A percentile compares a stretch with the other conserved stretches of the same genome.
These are phyloP conservation scores for Dalbergia oliveri DNA, from an alignment of 306 rosid genomes.

Conservation along the genomic window DNA sequence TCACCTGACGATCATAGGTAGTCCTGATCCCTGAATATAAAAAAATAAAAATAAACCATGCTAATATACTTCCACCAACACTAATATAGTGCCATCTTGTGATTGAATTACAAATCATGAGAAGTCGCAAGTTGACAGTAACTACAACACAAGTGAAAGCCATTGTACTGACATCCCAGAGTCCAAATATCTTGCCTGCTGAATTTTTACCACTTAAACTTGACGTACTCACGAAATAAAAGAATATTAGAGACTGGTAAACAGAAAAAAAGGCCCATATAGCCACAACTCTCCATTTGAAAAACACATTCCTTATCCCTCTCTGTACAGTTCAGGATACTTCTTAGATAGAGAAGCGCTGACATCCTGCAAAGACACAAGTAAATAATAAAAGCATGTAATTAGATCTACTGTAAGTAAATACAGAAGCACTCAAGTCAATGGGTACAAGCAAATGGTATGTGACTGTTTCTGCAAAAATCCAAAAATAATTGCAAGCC, in stretches of 20 bases:
- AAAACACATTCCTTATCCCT: conserved; percentile 69
- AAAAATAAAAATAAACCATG: conserved; percentile 81
- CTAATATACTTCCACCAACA: conserved; percentile 81
- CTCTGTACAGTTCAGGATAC: conserved; percentile 77
- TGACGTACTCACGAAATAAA: conserved; percentile 58
- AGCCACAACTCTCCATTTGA: conserved; percentile 79
- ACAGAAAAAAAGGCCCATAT: conserved; percentile 77
- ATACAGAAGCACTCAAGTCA: background rate
- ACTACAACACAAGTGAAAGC: conserved; percentile 78
- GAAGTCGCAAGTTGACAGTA: conserved; percentile 76
- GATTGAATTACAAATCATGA: conserved; percentile 77
- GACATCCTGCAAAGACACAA: conserved; percentile 66
- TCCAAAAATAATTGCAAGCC: background rate
- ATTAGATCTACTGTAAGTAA: background rate
- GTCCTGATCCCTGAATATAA: conserved; percentile 78
- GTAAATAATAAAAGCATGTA: conserved; percentile 1
- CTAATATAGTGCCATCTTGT: conserved; percentile 78
- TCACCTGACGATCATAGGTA: conserved; percentile 77
- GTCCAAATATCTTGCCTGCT: conserved; percentile 69
- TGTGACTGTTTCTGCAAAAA: background rate
- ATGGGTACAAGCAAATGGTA: background rate
- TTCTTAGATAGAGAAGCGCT: conserved; percentile 74
- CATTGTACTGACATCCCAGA: conserved; percentile 86
- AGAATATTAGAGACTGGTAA: conserved; percentile 76
- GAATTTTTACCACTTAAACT: conserved; percentile 58